phyloP scores from a whole-genome alignment of 495 filamentous ascomycete genomes.

The Sporormia fimetaria region DNA sequence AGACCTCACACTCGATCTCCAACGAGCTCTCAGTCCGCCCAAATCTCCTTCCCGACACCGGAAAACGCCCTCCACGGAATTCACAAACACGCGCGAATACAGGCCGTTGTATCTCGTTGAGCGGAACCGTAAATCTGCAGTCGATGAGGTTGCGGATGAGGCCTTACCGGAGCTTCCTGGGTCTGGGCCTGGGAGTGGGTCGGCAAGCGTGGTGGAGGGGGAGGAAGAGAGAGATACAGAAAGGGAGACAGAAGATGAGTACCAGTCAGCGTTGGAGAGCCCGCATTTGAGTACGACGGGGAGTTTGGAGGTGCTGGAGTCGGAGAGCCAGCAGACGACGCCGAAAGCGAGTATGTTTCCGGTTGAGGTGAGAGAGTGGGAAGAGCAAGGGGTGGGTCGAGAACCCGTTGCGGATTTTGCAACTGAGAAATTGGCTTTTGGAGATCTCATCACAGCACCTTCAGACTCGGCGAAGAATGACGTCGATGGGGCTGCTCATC shows the following conservation, averaged over 20 bases:
- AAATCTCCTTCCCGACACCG: conserved; percentile 24
- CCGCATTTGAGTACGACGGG: conserved; percentile 15
- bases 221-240: too few species aligned
- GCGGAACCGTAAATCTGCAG: conserved; percentile 30
- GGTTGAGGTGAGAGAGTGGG: conserved; percentile 6
- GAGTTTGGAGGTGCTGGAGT: conserved; percentile 25
- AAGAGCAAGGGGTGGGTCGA: not conserved
- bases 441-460: too few species aligned
- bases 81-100: conserved; percentile 26
- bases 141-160: conserved; percentile 33
- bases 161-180: conserved; percentile 29
- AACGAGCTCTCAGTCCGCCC: conserved; percentile 10
- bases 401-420: not conserved
- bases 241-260: conserved; percentile 32
- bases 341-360: conserved; percentile 27
- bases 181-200: conserved; percentile 3
- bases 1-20: conserved; percentile 21
- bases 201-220: too few species aligned
- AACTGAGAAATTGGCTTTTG: too few species aligned
- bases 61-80: conserved; percentile 29
- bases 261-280: conserved; percentile 30
- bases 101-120: conserved; percentile 36
- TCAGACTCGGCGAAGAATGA: too few species aligned
- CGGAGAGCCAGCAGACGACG: conserved; percentile 30
- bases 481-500: too few species aligned